Conservation (phyloP, 768 basidiomycete genomes). For the Suillus variegatus region DNA sequence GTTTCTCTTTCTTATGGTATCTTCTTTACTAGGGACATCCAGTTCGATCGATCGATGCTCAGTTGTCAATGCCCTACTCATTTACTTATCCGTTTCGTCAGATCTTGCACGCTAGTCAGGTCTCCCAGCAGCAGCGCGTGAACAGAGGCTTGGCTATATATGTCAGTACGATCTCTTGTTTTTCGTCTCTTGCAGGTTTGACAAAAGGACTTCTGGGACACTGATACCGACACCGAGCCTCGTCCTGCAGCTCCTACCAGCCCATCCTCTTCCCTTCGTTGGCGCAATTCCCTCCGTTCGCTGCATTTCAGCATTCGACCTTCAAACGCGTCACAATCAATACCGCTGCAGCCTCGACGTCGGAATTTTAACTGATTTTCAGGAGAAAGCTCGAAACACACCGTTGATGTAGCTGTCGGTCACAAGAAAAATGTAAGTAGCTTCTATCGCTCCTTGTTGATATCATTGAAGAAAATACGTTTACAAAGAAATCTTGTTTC, state of each 20-base stretch:
- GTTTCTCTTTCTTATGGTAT: no score
- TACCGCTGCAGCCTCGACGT: background rate
- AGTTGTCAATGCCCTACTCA: no score
- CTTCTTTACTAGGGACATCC: background rate
- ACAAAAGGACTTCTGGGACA: no score
- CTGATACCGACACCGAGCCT: no score
- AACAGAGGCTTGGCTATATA: background rate
- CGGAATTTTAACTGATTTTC: background rate
- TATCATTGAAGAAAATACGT: background rate
- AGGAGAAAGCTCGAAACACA: background rate
- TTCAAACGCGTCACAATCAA: background rate
- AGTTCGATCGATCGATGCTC: background rate
- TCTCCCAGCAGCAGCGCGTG: background rate
- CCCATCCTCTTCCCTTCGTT: background rate
- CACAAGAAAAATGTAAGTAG: background rate
- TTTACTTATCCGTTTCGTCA: background rate
- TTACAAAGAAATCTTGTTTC: background rate
- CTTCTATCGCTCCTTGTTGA: no score
- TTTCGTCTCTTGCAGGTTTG: no score
- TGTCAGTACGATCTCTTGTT: background rate
- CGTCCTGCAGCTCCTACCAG: background rate
- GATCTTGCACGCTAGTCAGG: background rate
- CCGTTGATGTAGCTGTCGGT: background rate
- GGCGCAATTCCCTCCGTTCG: background rate
- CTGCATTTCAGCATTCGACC: background rate